Conservation (phyloP, 306 rosid genomes). For the Gastrolobium villosum region DNA sequence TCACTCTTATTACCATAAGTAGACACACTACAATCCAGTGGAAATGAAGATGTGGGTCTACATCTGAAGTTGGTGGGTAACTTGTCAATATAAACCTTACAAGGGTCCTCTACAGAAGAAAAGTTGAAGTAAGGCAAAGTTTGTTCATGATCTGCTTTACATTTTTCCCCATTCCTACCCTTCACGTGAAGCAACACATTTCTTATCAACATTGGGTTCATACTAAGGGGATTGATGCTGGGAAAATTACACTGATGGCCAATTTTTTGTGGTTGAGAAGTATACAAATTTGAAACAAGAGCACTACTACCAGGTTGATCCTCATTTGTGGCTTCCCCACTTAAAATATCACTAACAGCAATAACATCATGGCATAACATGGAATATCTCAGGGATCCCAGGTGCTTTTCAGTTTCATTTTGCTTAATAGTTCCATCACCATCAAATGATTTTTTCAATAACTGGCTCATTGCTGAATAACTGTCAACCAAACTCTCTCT, state of each 20-base stretch:
- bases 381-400: slow-evolving; percentile 51
- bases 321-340: slow-evolving; percentile 52
- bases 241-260: slow-evolving; percentile 58
- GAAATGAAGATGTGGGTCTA: slow-evolving; percentile 45
- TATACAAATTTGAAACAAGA: slow-evolving; percentile 51
- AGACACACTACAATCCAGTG: slow-evolving; percentile 50
- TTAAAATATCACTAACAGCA: slow-evolving; percentile 43
- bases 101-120: slow-evolving; percentile 81
- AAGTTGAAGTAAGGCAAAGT: slow-evolving; percentile 75
- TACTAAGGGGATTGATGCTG: slow-evolving; percentile 75
- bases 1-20: slow-evolving; percentile 48
- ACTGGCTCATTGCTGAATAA: slow-evolving; percentile 37
- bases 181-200: slow-evolving; percentile 57
- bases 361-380: slow-evolving; percentile 50
- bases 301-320: slow-evolving; percentile 48
- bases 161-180: slow-evolving; percentile 58
- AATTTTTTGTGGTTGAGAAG: slow-evolving; percentile 52
- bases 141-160: slow-evolving; percentile 43
- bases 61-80: slow-evolving; percentile 48
- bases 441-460: slow-evolving; percentile 48
- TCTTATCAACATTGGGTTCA: slow-evolving; percentile 79
- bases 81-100: slow-evolving; percentile 65
- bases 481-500: slow-evolving; percentile 45
- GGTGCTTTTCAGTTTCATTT: slow-evolving; percentile 50
- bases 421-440: slow-evolving; percentile 44